Conservation (phyloP, 192 early-diverging fungal genomes). For the Thoreauomyces humboldtii region DNA sequence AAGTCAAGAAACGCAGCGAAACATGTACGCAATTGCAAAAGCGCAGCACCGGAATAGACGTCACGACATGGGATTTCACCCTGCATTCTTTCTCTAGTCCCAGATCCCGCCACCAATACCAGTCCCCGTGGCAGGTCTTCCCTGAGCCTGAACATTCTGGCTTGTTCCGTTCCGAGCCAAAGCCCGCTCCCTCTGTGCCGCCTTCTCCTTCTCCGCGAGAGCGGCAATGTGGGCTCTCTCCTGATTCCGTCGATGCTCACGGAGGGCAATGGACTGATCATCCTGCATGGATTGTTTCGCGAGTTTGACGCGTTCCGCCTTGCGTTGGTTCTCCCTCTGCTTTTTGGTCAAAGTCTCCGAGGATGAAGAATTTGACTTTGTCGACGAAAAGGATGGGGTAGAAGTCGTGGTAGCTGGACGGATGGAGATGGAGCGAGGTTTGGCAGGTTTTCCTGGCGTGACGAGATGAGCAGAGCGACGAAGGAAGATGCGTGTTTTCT, state of each 20-base stretch:
- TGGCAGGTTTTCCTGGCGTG: not conserved
- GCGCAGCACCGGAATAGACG: too few species aligned
- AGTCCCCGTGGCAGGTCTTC: too few species aligned
- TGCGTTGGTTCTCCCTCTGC: conserved; percentile 35
- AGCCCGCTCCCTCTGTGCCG: conserved; percentile 5
- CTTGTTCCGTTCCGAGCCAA: not conserved
- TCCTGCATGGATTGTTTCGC: conserved; percentile 10
- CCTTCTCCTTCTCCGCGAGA: conserved; percentile 5
- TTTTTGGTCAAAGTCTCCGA: conserved; percentile 26
- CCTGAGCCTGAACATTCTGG: too few species aligned
- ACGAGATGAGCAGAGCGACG: not conserved
- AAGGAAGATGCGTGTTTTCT: too few species aligned
- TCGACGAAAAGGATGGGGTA: not conserved
- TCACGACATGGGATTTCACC: too few species aligned
- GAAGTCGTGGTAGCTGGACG: not conserved
- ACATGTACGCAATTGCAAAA: too few species aligned
- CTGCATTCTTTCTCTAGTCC: too few species aligned
- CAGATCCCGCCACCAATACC: too few species aligned
- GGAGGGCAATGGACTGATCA: conserved; percentile 14
- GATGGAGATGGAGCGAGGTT: not conserved
- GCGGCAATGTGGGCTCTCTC: conserved; percentile 8
- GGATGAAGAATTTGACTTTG: not conserved
- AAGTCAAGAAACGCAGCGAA: too few species aligned
- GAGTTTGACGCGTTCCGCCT: conserved; percentile 25
- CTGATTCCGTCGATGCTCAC: conserved; percentile 20